A percentile compares a stretch with the other conserved stretches of the same genome.
phyloP scores from a whole-genome alignment of 1,139 yeast species.

The Maudiozyma humilis region DNA sequence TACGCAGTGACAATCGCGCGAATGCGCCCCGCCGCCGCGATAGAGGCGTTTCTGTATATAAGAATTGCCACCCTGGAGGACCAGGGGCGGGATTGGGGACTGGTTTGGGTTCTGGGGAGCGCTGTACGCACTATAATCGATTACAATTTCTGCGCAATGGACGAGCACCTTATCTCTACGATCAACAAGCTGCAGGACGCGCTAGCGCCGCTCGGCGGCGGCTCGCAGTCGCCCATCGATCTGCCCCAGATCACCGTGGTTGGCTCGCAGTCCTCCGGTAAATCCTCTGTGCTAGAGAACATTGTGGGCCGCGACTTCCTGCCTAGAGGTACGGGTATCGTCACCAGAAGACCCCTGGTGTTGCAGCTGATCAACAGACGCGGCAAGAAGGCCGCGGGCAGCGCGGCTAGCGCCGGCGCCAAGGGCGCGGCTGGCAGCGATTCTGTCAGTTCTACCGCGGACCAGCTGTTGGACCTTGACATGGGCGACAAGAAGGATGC shows the following conservation, averaged over 20 bases:
- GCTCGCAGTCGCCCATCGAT: conserved; percentile 77
- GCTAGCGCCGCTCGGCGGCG: conserved; percentile 86
- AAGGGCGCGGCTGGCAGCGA: conserved; percentile 4
- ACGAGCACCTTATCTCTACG: conserved; percentile 79
- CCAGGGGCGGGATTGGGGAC: too few relatives aligned
- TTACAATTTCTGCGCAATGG: conserved; percentile 44
- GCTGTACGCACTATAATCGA: too few relatives aligned
- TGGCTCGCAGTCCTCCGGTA: conserved; percentile 92
- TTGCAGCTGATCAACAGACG: conserved; percentile 73
- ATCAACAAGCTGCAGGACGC: conserved; percentile 93
- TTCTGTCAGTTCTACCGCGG: conserved; percentile 13
- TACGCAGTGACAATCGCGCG: too few relatives aligned
- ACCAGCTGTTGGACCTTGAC: conserved; percentile 35
- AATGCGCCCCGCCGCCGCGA: too few relatives aligned
- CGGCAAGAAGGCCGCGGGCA: conserved; percentile 25
- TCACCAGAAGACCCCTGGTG: conserved; percentile 86
- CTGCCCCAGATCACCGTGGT: conserved; percentile 95
- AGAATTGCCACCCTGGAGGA: too few relatives aligned
- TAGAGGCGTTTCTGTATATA: too few relatives aligned
- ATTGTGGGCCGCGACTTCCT: conserved; percentile 91
- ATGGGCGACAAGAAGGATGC: conserved; percentile 19
- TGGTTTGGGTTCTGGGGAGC: too few relatives aligned
- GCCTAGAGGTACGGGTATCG: conserved; percentile 94
- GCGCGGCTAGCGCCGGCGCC: conserved; percentile 15
- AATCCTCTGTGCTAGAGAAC: conserved; percentile 87